Evolutionary conservation across 2,329 filamentous ascomycete genomes (phyloP).

Genomic region (Fusarium sp.): DNA sequence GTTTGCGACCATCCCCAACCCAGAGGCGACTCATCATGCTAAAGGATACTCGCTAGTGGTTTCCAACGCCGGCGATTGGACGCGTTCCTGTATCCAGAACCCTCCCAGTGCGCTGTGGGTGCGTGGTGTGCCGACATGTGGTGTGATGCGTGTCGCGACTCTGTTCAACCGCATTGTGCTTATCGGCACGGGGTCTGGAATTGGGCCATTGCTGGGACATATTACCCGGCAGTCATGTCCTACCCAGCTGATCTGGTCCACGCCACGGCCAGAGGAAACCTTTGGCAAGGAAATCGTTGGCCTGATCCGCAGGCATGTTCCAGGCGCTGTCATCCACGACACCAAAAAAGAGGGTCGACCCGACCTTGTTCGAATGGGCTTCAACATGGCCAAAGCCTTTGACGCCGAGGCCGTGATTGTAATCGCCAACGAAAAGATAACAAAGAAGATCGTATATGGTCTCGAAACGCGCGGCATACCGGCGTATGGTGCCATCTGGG

Average conservation of each 20-base stretch:
- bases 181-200: conserved; percentile 75
- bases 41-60: conserved; percentile 71
- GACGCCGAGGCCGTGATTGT: conserved; percentile 74
- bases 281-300: conserved; percentile 67
- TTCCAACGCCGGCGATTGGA: conserved; percentile 80
- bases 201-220: conserved; percentile 70
- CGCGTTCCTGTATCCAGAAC: conserved; percentile 65
- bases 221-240: conserved; percentile 60
- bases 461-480: conserved; percentile 70
- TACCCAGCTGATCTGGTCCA: conserved; percentile 73
- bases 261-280: conserved; percentile 66
- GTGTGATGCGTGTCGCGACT: conserved; percentile 71
- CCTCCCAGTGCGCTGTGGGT: conserved; percentile 71
- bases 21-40: conserved; percentile 45
- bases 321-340: conserved; percentile 71
- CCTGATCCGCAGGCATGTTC: conserved; percentile 64
- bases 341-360: conserved; percentile 66
- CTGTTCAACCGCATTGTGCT: conserved; percentile 71
- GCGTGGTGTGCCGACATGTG: conserved; percentile 70
- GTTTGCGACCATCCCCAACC: conserved; percentile 75
- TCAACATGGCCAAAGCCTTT: conserved; percentile 63
- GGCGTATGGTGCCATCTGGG: conserved; percentile 78
- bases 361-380: conserved; percentile 60
- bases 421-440: conserved; percentile 73
- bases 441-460: conserved; percentile 71